phyloP scores from a whole-genome alignment of 2,329 filamentous ascomycete species.

The Aureobasidium namibiae region DNA sequence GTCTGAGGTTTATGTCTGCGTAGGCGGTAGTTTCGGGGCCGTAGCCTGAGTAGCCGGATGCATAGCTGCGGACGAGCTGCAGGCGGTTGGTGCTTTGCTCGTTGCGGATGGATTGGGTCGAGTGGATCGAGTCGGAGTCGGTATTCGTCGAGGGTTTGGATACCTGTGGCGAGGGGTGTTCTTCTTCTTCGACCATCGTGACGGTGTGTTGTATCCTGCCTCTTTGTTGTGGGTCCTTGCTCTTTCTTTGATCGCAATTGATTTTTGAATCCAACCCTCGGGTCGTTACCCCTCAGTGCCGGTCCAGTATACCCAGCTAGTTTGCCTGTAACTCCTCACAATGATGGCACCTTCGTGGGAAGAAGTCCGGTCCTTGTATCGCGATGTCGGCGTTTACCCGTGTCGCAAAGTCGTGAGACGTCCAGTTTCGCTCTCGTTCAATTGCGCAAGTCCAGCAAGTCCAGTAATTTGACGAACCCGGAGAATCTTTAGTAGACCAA shows the following conservation, averaged over 20 bases:
- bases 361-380: background rate
- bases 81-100: background rate
- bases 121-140: background rate
- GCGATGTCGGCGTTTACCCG: background rate
- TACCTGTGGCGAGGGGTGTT: background rate
- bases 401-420: background rate
- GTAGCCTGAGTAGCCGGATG: conserved; percentile 11
- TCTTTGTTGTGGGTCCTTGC: background rate
- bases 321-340: background rate
- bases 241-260: background rate
- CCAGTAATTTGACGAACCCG: background rate
- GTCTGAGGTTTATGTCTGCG: conserved; percentile 12
- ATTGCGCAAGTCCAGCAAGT: background rate
- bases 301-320: background rate
- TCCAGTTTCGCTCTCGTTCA: background rate
- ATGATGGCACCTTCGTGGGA: background rate
- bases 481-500: background rate
- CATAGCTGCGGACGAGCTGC: conserved; percentile 9
- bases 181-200: conserved; percentile 2
- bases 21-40: background rate
- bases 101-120: conserved; percentile 3
- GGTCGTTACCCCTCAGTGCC: background rate
- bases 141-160: background rate
- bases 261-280: background rate
- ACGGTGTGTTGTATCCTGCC: background rate